Evolutionary conservation across 2,329 filamentous ascomycete species (phyloP).

Genomic region (Fusarium decemcellulare): DNA sequence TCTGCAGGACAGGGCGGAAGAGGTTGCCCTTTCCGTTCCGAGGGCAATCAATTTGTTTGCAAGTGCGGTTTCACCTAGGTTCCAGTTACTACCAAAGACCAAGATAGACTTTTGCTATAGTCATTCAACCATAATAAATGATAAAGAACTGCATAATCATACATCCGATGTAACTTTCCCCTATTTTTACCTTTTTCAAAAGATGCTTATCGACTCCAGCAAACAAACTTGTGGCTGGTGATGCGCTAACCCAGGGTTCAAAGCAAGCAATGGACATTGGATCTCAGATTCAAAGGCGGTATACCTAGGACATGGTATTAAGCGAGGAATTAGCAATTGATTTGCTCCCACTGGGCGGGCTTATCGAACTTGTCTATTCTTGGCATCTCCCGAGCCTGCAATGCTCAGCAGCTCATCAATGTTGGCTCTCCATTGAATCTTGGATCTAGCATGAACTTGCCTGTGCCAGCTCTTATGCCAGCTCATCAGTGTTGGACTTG

Average conservation of each 20-base stretch:
- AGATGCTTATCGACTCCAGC: no score
- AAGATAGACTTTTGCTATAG: no score
- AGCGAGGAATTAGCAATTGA: constrained; percentile 10
- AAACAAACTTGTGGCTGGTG: neutral
- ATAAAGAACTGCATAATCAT: no score
- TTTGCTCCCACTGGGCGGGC: neutral
- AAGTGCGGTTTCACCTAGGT: neutral
- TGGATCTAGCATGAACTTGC: neutral
- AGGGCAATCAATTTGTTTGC: neutral
- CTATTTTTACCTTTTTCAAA: neutral
- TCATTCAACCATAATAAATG: no score
- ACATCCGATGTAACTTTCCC: no score
- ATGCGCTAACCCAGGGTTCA: constrained; percentile 3
- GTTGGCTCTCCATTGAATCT: neutral
- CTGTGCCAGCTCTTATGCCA: constrained; percentile 8
- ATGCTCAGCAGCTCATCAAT: neutral
- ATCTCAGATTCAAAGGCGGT: neutral
- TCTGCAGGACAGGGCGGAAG: constrained; percentile 3
- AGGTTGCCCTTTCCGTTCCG: constrained; percentile 3
- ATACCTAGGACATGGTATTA: neutral
- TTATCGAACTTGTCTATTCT: constrained; percentile 1
- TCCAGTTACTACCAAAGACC: no score
- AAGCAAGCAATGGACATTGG: neutral
- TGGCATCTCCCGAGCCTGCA: neutral
- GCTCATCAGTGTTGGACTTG: constrained; percentile 21